These are phyloP conservation scores for Diaporthe citri DNA, from an alignment of 2,329 filamentous ascomycete species.

Conservation along the genomic window DNA sequence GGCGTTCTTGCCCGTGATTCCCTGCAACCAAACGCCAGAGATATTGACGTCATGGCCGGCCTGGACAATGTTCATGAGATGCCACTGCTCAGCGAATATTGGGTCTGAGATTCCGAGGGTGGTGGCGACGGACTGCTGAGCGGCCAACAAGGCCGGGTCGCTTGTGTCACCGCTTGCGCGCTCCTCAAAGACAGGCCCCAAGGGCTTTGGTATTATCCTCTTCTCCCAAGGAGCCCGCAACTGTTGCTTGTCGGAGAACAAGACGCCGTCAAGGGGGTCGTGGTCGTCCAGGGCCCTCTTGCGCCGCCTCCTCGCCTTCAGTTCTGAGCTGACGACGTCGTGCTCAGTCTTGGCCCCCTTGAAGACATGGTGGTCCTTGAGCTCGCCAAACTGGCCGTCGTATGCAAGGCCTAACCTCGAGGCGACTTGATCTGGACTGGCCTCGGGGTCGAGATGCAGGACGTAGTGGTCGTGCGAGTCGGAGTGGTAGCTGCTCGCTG, in stretches of 20 bases:
- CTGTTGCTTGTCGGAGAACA: constrained; percentile 81
- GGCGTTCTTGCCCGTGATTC: constrained; percentile 88
- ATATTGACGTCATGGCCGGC: constrained; percentile 94
- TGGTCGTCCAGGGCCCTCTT: constrained; percentile 67
- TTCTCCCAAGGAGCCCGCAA: constrained; percentile 66
- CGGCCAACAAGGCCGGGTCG: constrained; percentile 55
- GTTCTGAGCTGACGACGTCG: constrained; percentile 68
- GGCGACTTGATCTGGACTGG: constrained; percentile 78
- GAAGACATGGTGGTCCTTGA: constrained; percentile 88
- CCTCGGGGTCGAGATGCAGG: constrained; percentile 81
- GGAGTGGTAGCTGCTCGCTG: constrained; percentile 70
- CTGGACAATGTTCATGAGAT: constrained; percentile 86
- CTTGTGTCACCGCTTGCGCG: constrained; percentile 41
- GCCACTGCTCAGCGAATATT: constrained; percentile 95
- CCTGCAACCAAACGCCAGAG: constrained; percentile 91
- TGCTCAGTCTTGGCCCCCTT: constrained; percentile 74
- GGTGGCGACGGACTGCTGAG: constrained; percentile 71
- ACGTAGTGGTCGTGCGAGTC: constrained; percentile 92
- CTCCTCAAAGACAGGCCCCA: constrained; percentile 42
- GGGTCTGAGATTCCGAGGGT: constrained; percentile 85
- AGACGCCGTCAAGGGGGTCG: constrained; percentile 79
- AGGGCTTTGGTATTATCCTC: constrained; percentile 58
- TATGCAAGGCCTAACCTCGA: constrained; percentile 79
- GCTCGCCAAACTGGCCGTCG: constrained; percentile 83
- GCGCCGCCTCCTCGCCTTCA: constrained; percentile 69